phyloP scores from a whole-genome alignment of 257 asterid genomes.

The Buddleja alternifolia region DNA sequence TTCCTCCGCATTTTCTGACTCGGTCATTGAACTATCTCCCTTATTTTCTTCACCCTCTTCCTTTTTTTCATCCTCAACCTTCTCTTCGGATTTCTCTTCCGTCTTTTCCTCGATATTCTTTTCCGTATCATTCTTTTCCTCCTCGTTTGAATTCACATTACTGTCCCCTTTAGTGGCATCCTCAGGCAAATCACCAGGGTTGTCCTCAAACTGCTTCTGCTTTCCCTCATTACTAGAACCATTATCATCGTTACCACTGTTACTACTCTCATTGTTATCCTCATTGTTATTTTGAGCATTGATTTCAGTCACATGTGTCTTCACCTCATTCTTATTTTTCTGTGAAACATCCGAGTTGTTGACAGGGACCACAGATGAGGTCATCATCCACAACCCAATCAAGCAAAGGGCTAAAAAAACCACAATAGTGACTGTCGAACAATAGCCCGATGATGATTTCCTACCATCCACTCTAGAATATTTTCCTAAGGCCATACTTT shows the following conservation, averaged over 20 bases:
- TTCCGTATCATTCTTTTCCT: slow-evolving; percentile 46
- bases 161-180: slow-evolving; percentile 85
- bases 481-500: slow-evolving; percentile 80
- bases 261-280: slow-evolving; percentile 33
- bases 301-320: slow-evolving; percentile 41
- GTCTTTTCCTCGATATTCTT: slow-evolving; percentile 32
- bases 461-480: slow-evolving; percentile 90
- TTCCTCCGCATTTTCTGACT: slow-evolving; percentile 37
- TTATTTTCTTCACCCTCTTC: slow-evolving; percentile 34
- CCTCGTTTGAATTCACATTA: slow-evolving; percentile 40
- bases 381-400: slow-evolving; percentile 96
- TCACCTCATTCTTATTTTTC: slow-evolving; percentile 60
- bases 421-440: slow-evolving; percentile 73
- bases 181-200: slow-evolving; percentile 86
- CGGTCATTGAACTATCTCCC: slow-evolving; percentile 33
- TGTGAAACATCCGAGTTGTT: slow-evolving; percentile 55
- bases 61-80: slow-evolving; percentile 37
- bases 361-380: slow-evolving; percentile 75
- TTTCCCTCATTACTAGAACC: slow-evolving; percentile 50
- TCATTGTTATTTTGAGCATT: slow-evolving; percentile 31
- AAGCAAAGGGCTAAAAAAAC: slow-evolving; percentile 89
- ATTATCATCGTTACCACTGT: slow-evolving; percentile 37
- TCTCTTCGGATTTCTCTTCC: slow-evolving; percentile 39
- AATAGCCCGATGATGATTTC: slow-evolving; percentile 75
- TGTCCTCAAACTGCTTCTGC: slow-evolving; percentile 89